Base-by-base conservation (phyloP, 768 basidiomycete species). In the Mycena vulgaris region DNA sequence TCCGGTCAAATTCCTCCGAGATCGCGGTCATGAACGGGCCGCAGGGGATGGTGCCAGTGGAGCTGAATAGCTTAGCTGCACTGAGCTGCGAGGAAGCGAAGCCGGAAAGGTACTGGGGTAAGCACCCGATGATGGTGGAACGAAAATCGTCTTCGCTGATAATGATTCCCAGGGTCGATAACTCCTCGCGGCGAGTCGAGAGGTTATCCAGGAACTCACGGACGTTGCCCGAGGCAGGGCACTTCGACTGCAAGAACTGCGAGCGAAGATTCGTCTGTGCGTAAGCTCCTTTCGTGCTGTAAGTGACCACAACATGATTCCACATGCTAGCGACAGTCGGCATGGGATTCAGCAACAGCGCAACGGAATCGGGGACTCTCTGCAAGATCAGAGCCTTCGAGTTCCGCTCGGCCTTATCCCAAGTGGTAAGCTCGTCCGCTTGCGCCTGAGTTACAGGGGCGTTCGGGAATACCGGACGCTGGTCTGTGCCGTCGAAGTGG, bases 1-100 rank as follows among this genome's bases (percentile, higher is more conserved):
- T 63, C 16, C 76, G 69, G 31, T 78, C 72, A 23, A 71, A 76
- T 48, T 79, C 74, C 53, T 76, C 74, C 16, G 66, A 61, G 33
- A 75, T 64, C 4, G 55, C 39, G 28, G 27, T 17, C 25, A 75
- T 73, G 39, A 73, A 60, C 27, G 39, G 45, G 21, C 66, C 55
- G 33, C 71, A 62, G 1, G 39, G 31, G 17, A 68, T 30, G 25
- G 52, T 65, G 19, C 23, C 62, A n/a, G 47, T 37, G 39, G 59
- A 21, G 37, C n/a, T 49, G 48, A 57, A 31, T 7, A 64, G 40
- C 48, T 40, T 52, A 21, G 35, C 33, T 27, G 35, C 19, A 31
- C 30, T 57, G 42, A 70, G 52, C 33, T 25, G 48, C 16, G 39
- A 40, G 1, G 68, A 65, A 30, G 74, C 64, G 27, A 66, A 72